Base-by-base conservation (phyloP, 2,329 filamentous ascomycete species). In the Exophiala spinifera region DNA sequence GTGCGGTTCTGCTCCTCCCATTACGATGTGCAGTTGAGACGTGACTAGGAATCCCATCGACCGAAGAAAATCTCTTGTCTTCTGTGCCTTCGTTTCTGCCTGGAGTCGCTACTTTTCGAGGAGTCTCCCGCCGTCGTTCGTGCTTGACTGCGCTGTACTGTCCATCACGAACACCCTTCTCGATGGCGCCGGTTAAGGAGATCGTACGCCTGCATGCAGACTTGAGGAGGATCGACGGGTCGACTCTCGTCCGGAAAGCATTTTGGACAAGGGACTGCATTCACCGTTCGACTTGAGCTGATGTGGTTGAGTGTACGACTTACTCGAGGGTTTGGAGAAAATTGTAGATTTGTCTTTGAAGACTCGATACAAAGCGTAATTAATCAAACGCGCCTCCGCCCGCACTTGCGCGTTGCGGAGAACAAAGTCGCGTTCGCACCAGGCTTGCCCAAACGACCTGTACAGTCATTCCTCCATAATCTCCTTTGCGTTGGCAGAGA, bases 161-260 rank as follows among this genome's bases (percentile, higher is more conserved):
- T 20, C 42, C 68, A 63, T 65, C 76, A 61, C 84, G 81, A 51
- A 89, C 75, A 13, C 87, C 87, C 43, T 79, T 76, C 61, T 84
- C 81, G 64, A 91, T 90, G 40, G 86, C 86, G 8, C 86, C 87
- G 56, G 76, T 80, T 37, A 89, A 77, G 39, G 83, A 85, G 19
- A 80, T 79, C 65, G 73, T 65, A 56, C 78, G 76, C 33, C 25
- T 17, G 21, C n/a, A 19, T 28, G 37, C 28, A 20, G 5, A 40
- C 21, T n/a, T 13, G 46, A 44, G 17, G 62, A 56, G 31, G 49
- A n/a, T 7, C 36, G 36, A n/a, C 14, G n/a, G 17, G 14, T 49
- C 10, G 15, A 46, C n/a, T 39, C 19, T 34, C n/a, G 20, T 44
- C 11, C 58, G 62, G 10, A 64, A 36, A 53, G 50, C 52, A 60